Conservation (phyloP, 768 basidiomycete genomes). For the Mrakia blollopis region DNA sequence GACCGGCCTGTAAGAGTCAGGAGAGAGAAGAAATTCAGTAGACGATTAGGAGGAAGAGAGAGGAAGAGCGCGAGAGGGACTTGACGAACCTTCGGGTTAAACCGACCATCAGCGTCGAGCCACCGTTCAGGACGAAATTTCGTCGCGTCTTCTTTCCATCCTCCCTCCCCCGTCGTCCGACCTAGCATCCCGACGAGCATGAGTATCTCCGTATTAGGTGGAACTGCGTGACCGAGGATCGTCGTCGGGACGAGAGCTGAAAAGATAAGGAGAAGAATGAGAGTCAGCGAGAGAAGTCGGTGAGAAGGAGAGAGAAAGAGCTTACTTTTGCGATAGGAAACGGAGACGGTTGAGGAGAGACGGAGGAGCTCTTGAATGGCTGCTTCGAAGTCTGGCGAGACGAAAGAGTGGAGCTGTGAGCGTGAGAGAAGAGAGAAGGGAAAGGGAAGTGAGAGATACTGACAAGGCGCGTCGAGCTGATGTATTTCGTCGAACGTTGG, state of each 20-base stretch:
- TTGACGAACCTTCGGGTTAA: constrained; percentile 9
- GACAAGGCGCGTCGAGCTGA: constrained; percentile 5
- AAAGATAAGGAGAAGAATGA: too few species aligned
- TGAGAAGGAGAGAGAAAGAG: not conserved
- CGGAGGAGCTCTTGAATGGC: constrained; percentile 5
- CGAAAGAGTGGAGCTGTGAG: too few species aligned
- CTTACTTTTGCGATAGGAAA: constrained; percentile 12
- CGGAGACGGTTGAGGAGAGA: not conserved
- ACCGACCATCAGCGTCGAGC: constrained; percentile 1
- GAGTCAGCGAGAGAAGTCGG: not conserved
- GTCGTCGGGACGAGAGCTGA: not conserved
- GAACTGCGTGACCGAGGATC: not conserved
- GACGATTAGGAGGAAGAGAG: not conserved
- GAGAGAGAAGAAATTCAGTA: not conserved
- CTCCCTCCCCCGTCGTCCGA: not conserved
- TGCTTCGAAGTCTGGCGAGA: constrained; percentile 10
- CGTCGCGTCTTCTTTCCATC: constrained; percentile 6
- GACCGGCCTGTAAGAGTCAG: not conserved
- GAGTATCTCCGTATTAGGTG: not conserved
- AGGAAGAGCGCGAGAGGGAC: not conserved
- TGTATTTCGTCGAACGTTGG: constrained; percentile 13
- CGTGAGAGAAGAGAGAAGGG: too few species aligned
- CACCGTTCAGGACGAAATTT: constrained; percentile 14
- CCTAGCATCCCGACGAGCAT: constrained; percentile 6
- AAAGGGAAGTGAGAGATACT: not conserved